Evolutionary conservation across 768 basidiomycete genomes (phyloP).

Genomic region (Suillus spraguei): DNA sequence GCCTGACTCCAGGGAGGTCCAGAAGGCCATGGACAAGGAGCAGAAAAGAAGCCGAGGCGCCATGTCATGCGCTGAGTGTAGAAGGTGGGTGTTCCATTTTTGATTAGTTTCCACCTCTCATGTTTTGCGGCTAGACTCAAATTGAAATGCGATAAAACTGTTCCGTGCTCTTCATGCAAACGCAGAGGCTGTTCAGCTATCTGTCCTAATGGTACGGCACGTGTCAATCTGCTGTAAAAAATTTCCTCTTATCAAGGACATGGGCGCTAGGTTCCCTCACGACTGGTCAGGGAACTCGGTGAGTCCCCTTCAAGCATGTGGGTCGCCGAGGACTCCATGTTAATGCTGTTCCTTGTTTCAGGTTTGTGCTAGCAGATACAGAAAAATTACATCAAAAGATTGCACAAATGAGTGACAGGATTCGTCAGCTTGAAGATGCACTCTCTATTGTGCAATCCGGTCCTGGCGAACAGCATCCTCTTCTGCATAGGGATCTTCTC

Average conservation of each 20-base stretch:
- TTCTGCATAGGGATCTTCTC: constrained; percentile 60
- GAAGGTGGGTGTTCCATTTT: constrained; percentile 44
- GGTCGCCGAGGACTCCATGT: constrained; percentile 1
- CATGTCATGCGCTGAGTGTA: constrained; percentile 61
- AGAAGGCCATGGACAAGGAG: constrained; percentile 64
- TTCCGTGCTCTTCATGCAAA: constrained; percentile 58
- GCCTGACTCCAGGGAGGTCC: constrained; percentile 33
- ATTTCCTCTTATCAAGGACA: background rate
- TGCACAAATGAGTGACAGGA: constrained; percentile 66
- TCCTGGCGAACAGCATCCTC: constrained; percentile 56
- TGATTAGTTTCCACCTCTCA: background rate
- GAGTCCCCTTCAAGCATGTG: constrained; percentile 20
- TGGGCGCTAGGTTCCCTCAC: constrained; percentile 53
- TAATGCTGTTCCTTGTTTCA: constrained; percentile 22
- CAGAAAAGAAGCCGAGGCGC: constrained; percentile 62
- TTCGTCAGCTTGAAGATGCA: constrained; percentile 72
- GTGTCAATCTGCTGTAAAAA: background rate
- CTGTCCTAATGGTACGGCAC: constrained; percentile 60
- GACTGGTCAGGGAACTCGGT: constrained; percentile 81
- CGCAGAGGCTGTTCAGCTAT: constrained; percentile 77
- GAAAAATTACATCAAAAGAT: constrained; percentile 73
- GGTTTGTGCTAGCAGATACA: constrained; percentile 73
- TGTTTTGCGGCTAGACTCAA: constrained; percentile 49
- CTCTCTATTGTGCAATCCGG: constrained; percentile 56
- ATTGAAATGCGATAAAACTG: constrained; percentile 76